These are phyloP conservation scores for Sordariomycetes sp. DNA, from an alignment of 2,329 filamentous ascomycete species.

Conservation along the genomic window DNA sequence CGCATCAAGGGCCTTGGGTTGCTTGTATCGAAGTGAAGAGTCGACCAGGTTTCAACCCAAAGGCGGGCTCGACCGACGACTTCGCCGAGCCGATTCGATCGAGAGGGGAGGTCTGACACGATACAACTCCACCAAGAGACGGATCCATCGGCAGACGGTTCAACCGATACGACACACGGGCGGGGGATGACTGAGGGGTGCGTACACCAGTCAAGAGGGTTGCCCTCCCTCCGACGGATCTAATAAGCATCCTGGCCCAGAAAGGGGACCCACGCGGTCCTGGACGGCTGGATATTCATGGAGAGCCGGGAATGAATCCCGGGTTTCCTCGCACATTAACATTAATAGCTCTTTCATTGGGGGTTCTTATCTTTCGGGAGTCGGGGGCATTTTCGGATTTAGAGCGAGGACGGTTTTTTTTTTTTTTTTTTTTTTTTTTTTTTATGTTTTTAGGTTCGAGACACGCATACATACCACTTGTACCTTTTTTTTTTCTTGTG, in stretches of 20 bases:
- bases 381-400: neutral
- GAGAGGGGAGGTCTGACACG: too few species aligned
- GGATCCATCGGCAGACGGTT: too few species aligned
- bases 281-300: neutral
- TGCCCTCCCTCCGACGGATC: too few species aligned
- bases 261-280: neutral
- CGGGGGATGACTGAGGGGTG: too few species aligned
- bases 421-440: too few species aligned
- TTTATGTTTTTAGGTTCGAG: too few species aligned
- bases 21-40: constrained; percentile 35
- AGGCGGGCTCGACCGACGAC: neutral
- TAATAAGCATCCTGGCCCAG: neutral
- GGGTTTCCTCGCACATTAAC: neutral
- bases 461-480: too few species aligned
- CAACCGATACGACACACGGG: too few species aligned
- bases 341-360: neutral
- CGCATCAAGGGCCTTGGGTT: constrained; percentile 83
- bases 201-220: too few species aligned
- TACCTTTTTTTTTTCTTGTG: too few species aligned
- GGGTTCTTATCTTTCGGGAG: neutral
- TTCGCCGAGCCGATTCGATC: neutral
- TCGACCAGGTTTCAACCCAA: neutral
- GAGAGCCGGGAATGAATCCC: neutral
- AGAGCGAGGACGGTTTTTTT: neutral
- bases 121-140: too few species aligned